Conservation (phyloP, 129 eudicot genomes). For the Flaveria bidentis region DNA sequence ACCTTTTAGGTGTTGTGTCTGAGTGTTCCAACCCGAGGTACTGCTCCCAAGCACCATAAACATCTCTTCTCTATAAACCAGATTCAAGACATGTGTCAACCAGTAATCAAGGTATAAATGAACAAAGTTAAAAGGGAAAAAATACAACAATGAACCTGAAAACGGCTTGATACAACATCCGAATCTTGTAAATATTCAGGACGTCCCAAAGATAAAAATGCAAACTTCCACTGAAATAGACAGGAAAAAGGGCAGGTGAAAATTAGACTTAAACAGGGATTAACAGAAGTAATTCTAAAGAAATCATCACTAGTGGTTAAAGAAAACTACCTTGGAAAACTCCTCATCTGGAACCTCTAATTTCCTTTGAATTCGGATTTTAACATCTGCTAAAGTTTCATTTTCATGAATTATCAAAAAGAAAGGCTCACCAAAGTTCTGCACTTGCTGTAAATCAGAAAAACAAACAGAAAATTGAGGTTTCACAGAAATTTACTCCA, state of each 20-base stretch:
- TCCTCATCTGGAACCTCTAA: slow-evolving; percentile 62
- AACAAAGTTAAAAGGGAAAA: not conserved
- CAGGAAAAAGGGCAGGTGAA: not conserved
- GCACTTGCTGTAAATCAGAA: slow-evolving; percentile 63
- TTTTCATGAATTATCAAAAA: slow-evolving; percentile 52
- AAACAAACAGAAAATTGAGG: not conserved
- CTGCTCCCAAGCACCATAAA: slow-evolving; percentile 97
- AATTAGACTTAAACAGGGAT: not conserved
- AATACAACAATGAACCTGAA: slow-evolving; percentile 47
- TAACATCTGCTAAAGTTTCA: slow-evolving; percentile 55
- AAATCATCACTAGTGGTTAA: not conserved
- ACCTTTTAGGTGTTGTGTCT: slow-evolving; percentile 71
- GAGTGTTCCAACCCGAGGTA: slow-evolving; percentile 96
- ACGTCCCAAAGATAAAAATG: slow-evolving; percentile 50
- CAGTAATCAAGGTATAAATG: not conserved
- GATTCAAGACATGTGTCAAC: slow-evolving; percentile 15
- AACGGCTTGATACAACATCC: slow-evolving; percentile 52
- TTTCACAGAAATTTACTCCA: not conserved
- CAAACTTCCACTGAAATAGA: slow-evolving; percentile 60
- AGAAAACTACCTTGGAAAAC: slow-evolving; percentile 58
- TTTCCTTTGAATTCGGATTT: slow-evolving; percentile 48
- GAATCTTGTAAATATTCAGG: slow-evolving; percentile 56
- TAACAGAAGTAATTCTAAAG: not conserved
- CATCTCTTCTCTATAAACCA: slow-evolving; percentile 70
- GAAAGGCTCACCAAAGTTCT: slow-evolving; percentile 73